Percentiles rank a stretch among this genome's conserved stretches.
Conservation (phyloP, 768 basidiomycete species). For the Imleria badia region DNA sequence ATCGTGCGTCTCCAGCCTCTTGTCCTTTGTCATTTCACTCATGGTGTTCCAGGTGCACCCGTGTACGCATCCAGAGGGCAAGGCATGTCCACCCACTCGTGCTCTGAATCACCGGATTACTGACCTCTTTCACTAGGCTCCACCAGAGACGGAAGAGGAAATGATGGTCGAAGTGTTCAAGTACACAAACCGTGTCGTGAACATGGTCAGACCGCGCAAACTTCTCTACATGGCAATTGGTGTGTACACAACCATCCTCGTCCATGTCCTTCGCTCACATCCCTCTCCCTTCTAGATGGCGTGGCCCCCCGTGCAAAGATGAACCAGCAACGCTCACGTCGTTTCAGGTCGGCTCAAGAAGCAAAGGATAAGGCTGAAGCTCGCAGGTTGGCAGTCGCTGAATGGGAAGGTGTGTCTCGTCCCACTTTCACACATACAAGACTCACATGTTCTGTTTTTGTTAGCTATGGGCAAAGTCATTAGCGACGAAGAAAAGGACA, state of each 20-base stretch:
- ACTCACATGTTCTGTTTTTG: neutral
- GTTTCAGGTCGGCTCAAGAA: conserved; percentile 94
- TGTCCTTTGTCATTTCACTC: neutral
- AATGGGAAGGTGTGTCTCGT: conserved; percentile 73
- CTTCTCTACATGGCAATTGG: conserved; percentile 98
- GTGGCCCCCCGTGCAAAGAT: conserved; percentile 99
- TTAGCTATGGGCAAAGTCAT: conserved; percentile 91
- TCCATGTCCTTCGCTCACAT: neutral
- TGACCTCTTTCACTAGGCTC: conserved; percentile 52
- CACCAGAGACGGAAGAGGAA: conserved; percentile 96
- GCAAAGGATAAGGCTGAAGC: conserved; percentile 93
- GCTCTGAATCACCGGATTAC: neutral
- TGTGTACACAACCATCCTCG: conserved; percentile 35
- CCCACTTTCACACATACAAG: neutral
- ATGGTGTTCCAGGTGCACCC: conserved; percentile 74
- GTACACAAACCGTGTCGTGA: conserved; percentile 96
- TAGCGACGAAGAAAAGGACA: conserved; percentile 78
- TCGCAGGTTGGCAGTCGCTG: conserved; percentile 71
- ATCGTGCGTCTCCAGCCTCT: conserved; percentile 57
- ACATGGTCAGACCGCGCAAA: conserved; percentile 94
- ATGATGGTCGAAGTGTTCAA: conserved; percentile 99
- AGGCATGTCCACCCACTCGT: conserved; percentile 43
- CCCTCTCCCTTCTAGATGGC: conserved; percentile 60
- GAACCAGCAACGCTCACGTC: conserved; percentile 98
- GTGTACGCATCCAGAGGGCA: conserved; percentile 98